Conservation (phyloP, 108 stramenopile genomes). For the Stephanodiscus minutulus region DNA sequence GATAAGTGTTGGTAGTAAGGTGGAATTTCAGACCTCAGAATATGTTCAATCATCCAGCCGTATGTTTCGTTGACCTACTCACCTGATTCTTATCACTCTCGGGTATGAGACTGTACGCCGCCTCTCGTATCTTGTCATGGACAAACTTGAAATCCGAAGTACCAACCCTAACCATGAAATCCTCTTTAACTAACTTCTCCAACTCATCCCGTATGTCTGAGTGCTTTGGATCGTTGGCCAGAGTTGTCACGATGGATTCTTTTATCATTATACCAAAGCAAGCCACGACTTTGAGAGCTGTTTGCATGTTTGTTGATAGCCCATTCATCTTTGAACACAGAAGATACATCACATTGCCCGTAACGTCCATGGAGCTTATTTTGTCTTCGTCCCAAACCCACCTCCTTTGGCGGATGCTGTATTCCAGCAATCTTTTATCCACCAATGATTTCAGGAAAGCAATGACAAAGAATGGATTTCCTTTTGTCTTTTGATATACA, state of each 20-base stretch:
- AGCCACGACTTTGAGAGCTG: conserved; percentile 13
- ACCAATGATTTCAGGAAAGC: conserved; percentile 34
- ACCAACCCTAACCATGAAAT: conserved; percentile 15
- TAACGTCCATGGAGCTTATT: conserved; percentile 27
- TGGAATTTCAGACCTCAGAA: not conserved
- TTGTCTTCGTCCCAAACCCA: conserved; percentile 45
- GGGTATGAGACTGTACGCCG: conserved; percentile 56
- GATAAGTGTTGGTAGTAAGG: not conserved
- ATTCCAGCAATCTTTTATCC: conserved; percentile 16
- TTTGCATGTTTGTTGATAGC: conserved; percentile 12
- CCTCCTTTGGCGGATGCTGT: conserved; percentile 25
- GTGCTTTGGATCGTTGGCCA: conserved; percentile 3
- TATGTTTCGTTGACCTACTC: not conserved
- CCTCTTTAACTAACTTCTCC: conserved; percentile 16
- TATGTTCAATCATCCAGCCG: not conserved
- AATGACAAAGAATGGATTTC: conserved; percentile 40
- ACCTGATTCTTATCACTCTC: conserved; percentile 30
- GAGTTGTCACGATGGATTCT: conserved; percentile 8
- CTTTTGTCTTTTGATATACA: conserved; percentile 34
- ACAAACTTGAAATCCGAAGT: conserved; percentile 33
- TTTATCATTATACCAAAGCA: conserved; percentile 12
- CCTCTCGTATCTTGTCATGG: conserved; percentile 57
- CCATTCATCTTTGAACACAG: conserved; percentile 32
- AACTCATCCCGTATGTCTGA: conserved; percentile 3
- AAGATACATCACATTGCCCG: conserved; percentile 50